Conservation (phyloP, 345 rosid species). For the Moringa oleifera region DNA sequence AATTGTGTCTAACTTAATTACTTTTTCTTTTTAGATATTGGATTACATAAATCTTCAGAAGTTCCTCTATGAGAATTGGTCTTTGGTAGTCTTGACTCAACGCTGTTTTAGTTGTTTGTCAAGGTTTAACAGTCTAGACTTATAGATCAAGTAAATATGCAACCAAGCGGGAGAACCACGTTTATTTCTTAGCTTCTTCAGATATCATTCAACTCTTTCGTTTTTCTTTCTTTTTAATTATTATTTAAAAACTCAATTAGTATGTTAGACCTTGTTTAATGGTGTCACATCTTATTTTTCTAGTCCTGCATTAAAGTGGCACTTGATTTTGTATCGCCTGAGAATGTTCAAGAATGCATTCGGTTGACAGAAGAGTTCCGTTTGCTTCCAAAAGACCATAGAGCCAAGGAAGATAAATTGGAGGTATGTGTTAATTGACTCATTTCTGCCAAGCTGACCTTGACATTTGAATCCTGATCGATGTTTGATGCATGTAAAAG, state of each 20-base stretch:
- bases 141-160: background rate
- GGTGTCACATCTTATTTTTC: background rate
- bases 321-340: constrained; percentile 47
- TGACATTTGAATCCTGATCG: background rate
- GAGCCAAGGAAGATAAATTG: constrained; percentile 45
- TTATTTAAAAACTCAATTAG: background rate
- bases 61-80: too few relatives aligned
- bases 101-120: background rate
- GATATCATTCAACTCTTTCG: too few relatives aligned
- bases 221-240: too few relatives aligned
- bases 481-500: background rate
- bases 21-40: too few relatives aligned
- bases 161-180: background rate
- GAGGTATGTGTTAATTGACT: constrained; percentile 35
- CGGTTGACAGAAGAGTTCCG: constrained; percentile 46
- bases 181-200: background rate
- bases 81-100: background rate
- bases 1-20: too few relatives aligned
- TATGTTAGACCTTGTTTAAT: background rate
- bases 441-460: background rate
- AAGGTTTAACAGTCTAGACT: background rate
- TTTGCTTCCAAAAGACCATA: constrained; percentile 33
- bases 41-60: too few relatives aligned
- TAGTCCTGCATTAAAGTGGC: constrained; percentile 56
- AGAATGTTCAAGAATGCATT: constrained; percentile 42